Conservation (phyloP, 148 eudicot genomes). For the Euryodendron excelsum region DNA sequence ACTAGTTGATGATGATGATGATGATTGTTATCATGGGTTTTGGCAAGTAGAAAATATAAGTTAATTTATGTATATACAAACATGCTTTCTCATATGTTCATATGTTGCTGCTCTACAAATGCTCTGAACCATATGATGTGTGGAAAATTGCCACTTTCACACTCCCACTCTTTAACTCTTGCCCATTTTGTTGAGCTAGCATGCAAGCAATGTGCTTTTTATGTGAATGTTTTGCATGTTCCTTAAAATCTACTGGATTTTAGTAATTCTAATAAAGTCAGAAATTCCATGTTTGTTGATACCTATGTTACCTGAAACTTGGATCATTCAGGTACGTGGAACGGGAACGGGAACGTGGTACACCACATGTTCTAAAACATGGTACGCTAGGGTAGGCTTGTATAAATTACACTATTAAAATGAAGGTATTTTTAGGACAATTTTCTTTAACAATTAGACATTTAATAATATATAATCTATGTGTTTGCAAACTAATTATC, state of each 20-base stretch:
- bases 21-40: neutral
- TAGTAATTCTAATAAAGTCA: neutral
- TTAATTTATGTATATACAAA: neutral
- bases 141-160: neutral
- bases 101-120: neutral
- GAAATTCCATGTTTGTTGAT: neutral
- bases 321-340: too few species aligned
- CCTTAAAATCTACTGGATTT: neutral
- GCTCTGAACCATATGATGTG: neutral
- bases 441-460: too few species aligned
- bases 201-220: neutral
- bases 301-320: too few species aligned
- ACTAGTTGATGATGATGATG: neutral
- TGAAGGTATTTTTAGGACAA: too few species aligned
- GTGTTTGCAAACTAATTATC: too few species aligned
- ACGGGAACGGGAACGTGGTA: too few species aligned
- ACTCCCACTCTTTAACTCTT: neutral
- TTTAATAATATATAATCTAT: too few species aligned
- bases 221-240: neutral
- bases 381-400: too few species aligned
- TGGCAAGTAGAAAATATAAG: neutral
- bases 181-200: neutral
- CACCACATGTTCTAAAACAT: too few species aligned
- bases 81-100: neutral
- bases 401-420: too few species aligned